phyloP scores from a whole-genome alignment of 73 alveolate genomes.

The Paramecium sexaurelia region DNA sequence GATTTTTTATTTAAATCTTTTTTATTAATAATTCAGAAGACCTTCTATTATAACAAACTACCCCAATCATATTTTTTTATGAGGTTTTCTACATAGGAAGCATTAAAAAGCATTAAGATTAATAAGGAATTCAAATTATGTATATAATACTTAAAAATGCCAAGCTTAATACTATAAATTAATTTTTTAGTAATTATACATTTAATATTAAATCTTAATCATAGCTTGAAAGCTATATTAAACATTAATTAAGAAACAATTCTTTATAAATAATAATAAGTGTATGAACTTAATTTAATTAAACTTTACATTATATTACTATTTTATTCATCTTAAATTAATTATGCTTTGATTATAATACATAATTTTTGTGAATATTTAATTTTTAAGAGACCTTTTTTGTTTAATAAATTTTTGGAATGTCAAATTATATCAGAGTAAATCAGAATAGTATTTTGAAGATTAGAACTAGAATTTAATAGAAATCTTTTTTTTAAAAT shows the following conservation, averaged over 20 bases:
- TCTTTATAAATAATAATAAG: too few species aligned
- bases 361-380: too few species aligned
- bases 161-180: background rate
- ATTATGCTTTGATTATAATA: too few species aligned
- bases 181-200: too few species aligned
- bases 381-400: too few species aligned
- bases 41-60: background rate
- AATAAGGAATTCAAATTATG: background rate
- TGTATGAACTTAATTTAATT: too few species aligned
- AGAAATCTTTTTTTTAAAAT: background rate
- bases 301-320: too few species aligned
- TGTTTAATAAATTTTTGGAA: too few species aligned
- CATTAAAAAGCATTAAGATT: background rate
- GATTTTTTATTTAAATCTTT: conserved; percentile 35
- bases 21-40: background rate
- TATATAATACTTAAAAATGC: background rate
- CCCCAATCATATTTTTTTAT: background rate
- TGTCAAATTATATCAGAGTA: too few species aligned
- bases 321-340: too few species aligned
- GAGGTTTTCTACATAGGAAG: background rate
- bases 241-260: too few species aligned
- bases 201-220: too few species aligned
- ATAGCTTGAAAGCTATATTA: background rate
- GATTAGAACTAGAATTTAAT: background rate
- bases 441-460: background rate